These are phyloP conservation scores for Saccharum hybrid DNA, from an alignment of 202 grass and related monocot genomes.

Conservation along the genomic window DNA sequence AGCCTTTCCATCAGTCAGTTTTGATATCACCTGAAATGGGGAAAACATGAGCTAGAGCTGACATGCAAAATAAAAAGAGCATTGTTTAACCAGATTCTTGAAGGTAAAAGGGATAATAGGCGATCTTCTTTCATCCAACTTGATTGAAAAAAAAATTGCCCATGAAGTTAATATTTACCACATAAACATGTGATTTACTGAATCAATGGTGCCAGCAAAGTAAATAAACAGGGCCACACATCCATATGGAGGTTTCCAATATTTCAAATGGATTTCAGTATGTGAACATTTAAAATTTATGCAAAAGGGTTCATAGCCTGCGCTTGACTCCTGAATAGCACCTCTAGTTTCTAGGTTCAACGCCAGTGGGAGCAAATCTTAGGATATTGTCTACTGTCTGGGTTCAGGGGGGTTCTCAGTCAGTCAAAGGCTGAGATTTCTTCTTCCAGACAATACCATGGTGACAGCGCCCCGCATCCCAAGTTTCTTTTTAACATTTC, in stretches of 20 bases:
- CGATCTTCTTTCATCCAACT: conserved; percentile 14
- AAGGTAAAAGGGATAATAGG: conserved; percentile 2
- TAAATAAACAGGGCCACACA: conserved; percentile 4
- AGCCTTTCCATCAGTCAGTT: conserved; percentile 94
- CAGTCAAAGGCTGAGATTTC: background rate
- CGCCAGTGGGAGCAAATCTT: background rate
- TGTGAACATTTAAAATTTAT: background rate
- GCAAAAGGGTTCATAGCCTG: background rate
- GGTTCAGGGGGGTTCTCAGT: background rate
- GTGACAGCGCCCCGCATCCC: too few species aligned
- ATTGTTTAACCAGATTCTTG: conserved; percentile 35
- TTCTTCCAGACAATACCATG: background rate
- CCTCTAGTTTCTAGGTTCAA: background rate
- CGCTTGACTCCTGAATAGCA: background rate
- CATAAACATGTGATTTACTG: conserved; percentile 14
- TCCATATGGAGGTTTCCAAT: background rate
- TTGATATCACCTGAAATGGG: conserved; percentile 86
- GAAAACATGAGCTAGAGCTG: background rate
- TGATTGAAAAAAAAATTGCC: background rate
- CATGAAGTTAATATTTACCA: background rate
- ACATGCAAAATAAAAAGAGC: conserved; percentile 42
- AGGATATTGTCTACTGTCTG: background rate
- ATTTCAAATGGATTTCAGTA: background rate
- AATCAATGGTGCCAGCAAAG: background rate
- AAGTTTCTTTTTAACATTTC: background rate